Conservation (phyloP, 2,329 filamentous ascomycete species). For the Bretziella fagacearum region DNA sequence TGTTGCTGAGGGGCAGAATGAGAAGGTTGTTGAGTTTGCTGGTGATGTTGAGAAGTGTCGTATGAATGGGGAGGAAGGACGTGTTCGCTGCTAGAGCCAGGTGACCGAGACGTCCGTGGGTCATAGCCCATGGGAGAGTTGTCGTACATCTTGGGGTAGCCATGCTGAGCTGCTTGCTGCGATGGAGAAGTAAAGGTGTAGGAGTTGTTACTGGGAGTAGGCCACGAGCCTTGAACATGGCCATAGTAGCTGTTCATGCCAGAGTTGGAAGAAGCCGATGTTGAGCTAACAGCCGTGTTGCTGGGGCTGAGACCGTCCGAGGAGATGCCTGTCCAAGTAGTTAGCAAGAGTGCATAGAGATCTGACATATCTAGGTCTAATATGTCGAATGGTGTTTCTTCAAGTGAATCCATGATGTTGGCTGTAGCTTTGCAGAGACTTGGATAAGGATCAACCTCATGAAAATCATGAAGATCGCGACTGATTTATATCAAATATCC, state of each 20-base stretch:
- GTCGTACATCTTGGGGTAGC: conserved; percentile 9
- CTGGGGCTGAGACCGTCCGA: conserved; percentile 46
- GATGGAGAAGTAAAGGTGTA: conserved; percentile 38
- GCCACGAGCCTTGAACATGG: conserved; percentile 41
- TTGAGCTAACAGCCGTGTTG: conserved; percentile 38
- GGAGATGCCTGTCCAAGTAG: conserved; percentile 25
- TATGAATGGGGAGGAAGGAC: conserved; percentile 53
- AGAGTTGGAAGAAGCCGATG: conserved; percentile 35
- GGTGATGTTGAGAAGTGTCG: conserved; percentile 36
- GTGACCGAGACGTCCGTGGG: conserved; percentile 19
- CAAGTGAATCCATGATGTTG: not conserved
- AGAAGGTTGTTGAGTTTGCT: conserved; percentile 15
- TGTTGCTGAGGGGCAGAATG: conserved; percentile 43
- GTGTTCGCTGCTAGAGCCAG: conserved; percentile 39
- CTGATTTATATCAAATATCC: not conserved
- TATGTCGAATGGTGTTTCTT: not conserved
- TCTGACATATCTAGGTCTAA: not conserved
- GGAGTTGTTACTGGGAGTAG: conserved; percentile 30
- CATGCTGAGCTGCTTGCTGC: conserved; percentile 20
- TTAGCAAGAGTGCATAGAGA: not conserved
- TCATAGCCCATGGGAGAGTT: conserved; percentile 7
- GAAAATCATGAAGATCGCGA: not conserved
- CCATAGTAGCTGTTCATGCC: conserved; percentile 28
- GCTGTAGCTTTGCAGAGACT: not conserved
- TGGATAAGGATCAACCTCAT: not conserved